A percentile compares a stretch with the other conserved stretches of the same genome.
Conservation (phyloP, 1,284 basidiomycete species). For the Omphalotus olearius region DNA sequence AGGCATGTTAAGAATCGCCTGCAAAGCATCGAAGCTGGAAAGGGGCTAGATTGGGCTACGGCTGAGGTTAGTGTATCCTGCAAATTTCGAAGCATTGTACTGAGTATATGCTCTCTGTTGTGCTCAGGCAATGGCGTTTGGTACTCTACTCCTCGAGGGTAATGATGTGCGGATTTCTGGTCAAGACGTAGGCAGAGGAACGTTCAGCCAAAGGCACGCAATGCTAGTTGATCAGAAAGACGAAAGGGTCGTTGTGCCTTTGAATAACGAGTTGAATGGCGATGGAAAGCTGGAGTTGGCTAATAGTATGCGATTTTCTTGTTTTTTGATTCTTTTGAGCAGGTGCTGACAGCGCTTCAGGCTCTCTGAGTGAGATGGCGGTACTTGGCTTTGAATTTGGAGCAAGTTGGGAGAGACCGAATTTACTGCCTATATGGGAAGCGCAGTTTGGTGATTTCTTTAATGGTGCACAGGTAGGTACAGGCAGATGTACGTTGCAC, state of each 20-base stretch:
- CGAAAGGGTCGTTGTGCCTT: slow-evolving; percentile 72
- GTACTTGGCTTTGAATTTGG: slow-evolving; percentile 91
- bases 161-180: slow-evolving; percentile 82
- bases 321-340: not conserved
- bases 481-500: slow-evolving; percentile 5
- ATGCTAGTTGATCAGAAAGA: slow-evolving; percentile 87
- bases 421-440: slow-evolving; percentile 84
- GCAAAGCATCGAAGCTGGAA: slow-evolving; percentile 65
- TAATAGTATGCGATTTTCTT: slow-evolving; percentile 57
- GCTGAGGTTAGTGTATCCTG: slow-evolving; percentile 58
- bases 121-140: slow-evolving; percentile 76
- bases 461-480: slow-evolving; percentile 72
- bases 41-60: slow-evolving; percentile 82
- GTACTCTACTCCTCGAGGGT: slow-evolving; percentile 76
- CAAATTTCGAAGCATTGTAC: not conserved
- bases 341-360: slow-evolving; percentile 30
- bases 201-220: slow-evolving; percentile 88
- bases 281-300: slow-evolving; percentile 78
- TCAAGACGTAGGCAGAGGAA: slow-evolving; percentile 87
- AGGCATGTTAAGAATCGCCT: slow-evolving; percentile 78
- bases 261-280: slow-evolving; percentile 64
- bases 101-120: not conserved
- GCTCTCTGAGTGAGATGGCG: slow-evolving; percentile 82
- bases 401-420: slow-evolving; percentile 80
- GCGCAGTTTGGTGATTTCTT: slow-evolving; percentile 93